Conservation (phyloP, 169 alveolate species). For the Toxoplasma gondii region DNA sequence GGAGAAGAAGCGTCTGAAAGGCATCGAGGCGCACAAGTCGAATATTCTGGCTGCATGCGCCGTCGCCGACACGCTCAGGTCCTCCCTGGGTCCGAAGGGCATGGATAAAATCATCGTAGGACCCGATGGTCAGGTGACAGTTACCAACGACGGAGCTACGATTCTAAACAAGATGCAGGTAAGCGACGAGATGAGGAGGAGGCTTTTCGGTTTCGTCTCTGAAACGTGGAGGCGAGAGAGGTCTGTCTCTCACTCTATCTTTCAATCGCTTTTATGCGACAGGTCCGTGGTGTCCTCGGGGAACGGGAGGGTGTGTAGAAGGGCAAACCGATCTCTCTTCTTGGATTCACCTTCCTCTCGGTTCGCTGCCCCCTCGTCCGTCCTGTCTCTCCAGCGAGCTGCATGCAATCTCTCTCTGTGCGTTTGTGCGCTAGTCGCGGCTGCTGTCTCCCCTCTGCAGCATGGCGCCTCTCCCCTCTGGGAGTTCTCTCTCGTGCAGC, state of each 20-base stretch:
- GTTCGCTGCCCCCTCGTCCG: too few species aligned
- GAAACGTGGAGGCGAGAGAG: background rate
- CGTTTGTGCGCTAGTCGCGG: too few species aligned
- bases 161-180: constrained; percentile 96
- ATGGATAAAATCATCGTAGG: constrained; percentile 99
- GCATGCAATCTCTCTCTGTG: too few species aligned
- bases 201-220: background rate
- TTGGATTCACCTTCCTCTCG: too few species aligned
- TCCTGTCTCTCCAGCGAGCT: too few species aligned
- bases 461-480: too few species aligned
- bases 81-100: constrained; percentile 99
- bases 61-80: constrained; percentile 94
- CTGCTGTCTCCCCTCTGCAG: too few species aligned
- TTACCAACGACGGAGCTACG: constrained; percentile 98
- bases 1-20: constrained; percentile 95
- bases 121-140: constrained; percentile 98
- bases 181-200: background rate
- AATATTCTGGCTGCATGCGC: constrained; percentile 98
- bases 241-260: background rate
- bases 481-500: background rate
- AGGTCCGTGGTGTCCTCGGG: background rate
- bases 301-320: background rate
- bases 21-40: constrained; percentile 94
- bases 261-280: background rate
- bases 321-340: background rate